Conservation (phyloP, 305 asterid species). For the Plantago coronopus region DNA sequence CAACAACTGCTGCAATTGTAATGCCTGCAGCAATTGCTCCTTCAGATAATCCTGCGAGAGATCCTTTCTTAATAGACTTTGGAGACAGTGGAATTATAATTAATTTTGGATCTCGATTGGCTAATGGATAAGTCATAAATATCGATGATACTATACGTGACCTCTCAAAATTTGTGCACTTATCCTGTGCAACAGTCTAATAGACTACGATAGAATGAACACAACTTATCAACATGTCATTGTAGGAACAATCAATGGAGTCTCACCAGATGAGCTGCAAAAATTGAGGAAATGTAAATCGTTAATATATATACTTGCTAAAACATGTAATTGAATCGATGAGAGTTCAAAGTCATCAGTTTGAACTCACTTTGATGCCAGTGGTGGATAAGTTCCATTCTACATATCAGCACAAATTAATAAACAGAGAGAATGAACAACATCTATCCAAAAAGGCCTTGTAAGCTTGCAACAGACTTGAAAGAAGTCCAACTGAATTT, state of each 20-base stretch:
- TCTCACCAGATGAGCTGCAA: no score
- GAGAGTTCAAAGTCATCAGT: conserved; percentile 30
- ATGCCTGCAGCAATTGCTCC: conserved; percentile 79
- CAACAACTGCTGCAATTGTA: conserved; percentile 49
- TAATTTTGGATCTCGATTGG: no score
- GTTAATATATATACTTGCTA: no score
- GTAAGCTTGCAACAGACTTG: conserved; percentile 44
- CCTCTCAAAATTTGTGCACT: no score
- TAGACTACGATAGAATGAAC: no score
- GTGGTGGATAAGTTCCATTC: conserved; percentile 75
- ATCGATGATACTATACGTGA: no score
- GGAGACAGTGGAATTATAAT: conserved; percentile 4
- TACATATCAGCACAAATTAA: conserved; percentile 29
- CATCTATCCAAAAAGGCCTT: conserved; percentile 7
- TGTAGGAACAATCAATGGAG: no score
- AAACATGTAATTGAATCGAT: no score
- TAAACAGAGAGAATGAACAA: conserved; percentile 1
- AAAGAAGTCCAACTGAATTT: conserved; percentile 29
- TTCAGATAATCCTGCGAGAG: conserved; percentile 54
- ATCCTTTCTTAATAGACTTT: conserved; percentile 20
- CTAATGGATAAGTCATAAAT: no score
- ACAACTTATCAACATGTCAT: no score
- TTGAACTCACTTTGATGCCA: conserved; percentile 45
- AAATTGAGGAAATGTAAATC: no score
- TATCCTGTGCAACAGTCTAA: no score